A percentile compares a stretch with the other conserved stretches of the same genome.
These are phyloP conservation scores for Stentor roeselii DNA, from an alignment of 73 alveolate genomes.

Conservation along the genomic window DNA sequence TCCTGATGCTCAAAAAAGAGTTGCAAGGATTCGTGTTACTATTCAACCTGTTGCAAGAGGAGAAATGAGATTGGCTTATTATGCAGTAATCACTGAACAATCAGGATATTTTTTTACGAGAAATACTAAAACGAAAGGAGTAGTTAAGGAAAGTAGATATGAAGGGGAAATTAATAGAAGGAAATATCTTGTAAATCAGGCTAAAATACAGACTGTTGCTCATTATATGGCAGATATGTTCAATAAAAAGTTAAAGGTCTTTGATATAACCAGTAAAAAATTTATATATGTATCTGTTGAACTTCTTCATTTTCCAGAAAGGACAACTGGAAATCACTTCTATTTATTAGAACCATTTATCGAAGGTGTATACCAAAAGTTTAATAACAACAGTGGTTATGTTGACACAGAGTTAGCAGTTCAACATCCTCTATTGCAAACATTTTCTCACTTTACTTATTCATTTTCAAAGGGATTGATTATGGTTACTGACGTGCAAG, in stretches of 20 bases:
- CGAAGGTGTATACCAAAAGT: background rate
- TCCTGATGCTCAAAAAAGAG: background rate
- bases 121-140: background rate
- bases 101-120: background rate
- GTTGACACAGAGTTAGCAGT: background rate
- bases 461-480: background rate
- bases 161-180: background rate
- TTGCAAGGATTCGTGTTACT: background rate
- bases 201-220: background rate
- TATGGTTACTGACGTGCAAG: background rate
- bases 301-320: background rate
- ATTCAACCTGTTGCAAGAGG: background rate
- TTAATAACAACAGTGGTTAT: background rate
- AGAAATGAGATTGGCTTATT: background rate
- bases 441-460: background rate
- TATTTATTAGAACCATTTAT: background rate
- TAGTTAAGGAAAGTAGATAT: background rate
- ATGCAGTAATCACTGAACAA: background rate
- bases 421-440: background rate
- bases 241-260: background rate
- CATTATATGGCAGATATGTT: background rate
- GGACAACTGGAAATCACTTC: background rate
- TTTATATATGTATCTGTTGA: background rate
- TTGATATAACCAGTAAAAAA: background rate
- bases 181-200: background rate